Evolutionary conservation across 2,329 filamentous ascomycete genomes (phyloP).

Genomic region (Parafenestella ontariensis): DNA sequence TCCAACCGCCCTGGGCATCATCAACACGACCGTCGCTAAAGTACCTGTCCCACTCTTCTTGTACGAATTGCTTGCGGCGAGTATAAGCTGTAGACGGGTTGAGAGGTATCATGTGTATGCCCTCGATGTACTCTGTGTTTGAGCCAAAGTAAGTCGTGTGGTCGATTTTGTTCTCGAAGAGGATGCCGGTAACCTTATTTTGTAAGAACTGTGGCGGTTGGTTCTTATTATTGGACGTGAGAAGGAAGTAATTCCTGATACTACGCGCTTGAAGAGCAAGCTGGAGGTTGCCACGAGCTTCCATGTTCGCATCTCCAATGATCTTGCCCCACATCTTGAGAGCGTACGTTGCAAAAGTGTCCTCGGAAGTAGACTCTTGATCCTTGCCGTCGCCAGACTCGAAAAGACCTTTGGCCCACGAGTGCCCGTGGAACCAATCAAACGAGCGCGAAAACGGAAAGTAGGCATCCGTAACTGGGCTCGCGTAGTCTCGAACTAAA

Average conservation of each 20-base stretch:
- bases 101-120: slow-evolving; percentile 84
- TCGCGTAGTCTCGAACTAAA: slow-evolving; percentile 83
- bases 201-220: slow-evolving; percentile 79
- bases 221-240: slow-evolving; percentile 72
- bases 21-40: slow-evolving; percentile 75
- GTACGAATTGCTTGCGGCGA: slow-evolving; percentile 74
- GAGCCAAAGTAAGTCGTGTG: slow-evolving; percentile 87
- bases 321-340: slow-evolving; percentile 94
- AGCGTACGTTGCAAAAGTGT: slow-evolving; percentile 86
- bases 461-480: slow-evolving; percentile 70
- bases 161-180: slow-evolving; percentile 97
- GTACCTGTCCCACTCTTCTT: slow-evolving; percentile 71
- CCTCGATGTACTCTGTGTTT: slow-evolving; percentile 71
- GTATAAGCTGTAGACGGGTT: slow-evolving; percentile 74
- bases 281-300: slow-evolving; percentile 82
- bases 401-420: slow-evolving; percentile 86
- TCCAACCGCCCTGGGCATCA: slow-evolving; percentile 78
- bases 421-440: slow-evolving; percentile 93
- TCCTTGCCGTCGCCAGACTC: slow-evolving; percentile 79
- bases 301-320: slow-evolving; percentile 77
- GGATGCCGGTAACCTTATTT: slow-evolving; percentile 76
- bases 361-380: slow-evolving; percentile 91
- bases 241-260: slow-evolving; percentile 83
- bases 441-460: slow-evolving; percentile 79
- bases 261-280: slow-evolving; percentile 78